Conservation (phyloP, 352 stramenopile species). For the Phytophthora macrochlamydospora region DNA sequence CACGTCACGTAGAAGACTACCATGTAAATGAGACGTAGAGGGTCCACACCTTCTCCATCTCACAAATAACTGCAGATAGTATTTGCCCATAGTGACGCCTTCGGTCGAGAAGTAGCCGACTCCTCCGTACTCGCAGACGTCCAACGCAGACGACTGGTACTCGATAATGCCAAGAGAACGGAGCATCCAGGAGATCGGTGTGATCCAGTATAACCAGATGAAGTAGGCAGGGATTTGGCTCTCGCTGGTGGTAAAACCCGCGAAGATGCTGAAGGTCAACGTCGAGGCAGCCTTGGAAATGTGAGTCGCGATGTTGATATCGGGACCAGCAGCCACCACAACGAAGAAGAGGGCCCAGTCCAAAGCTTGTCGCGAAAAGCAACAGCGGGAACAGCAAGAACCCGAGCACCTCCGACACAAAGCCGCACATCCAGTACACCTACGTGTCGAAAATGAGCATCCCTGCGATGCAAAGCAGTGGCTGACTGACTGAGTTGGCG, state of each 20-base stretch:
- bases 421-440: conserved; percentile 10
- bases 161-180: not conserved
- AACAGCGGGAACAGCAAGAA: conserved; percentile 12
- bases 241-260: not conserved
- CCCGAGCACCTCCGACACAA: not conserved
- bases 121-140: not conserved
- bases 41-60: not conserved
- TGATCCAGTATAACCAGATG: not conserved
- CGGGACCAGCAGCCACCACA: not conserved
- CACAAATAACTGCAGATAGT: not conserved
- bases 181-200: not conserved
- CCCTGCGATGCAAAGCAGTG: conserved; percentile 44
- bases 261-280: conserved; percentile 9
- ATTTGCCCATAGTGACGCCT: not conserved
- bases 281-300: not conserved
- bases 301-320: not conserved
- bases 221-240: not conserved
- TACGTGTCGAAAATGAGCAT: conserved; percentile 64
- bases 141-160: not conserved
- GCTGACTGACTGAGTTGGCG: conserved; percentile 16
- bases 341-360: not conserved
- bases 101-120: not conserved
- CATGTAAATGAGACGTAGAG: not conserved
- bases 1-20: not conserved
- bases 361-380: conserved; percentile 33